Conservation (phyloP, 306 rosid species). For the Rosa multiflora region DNA sequence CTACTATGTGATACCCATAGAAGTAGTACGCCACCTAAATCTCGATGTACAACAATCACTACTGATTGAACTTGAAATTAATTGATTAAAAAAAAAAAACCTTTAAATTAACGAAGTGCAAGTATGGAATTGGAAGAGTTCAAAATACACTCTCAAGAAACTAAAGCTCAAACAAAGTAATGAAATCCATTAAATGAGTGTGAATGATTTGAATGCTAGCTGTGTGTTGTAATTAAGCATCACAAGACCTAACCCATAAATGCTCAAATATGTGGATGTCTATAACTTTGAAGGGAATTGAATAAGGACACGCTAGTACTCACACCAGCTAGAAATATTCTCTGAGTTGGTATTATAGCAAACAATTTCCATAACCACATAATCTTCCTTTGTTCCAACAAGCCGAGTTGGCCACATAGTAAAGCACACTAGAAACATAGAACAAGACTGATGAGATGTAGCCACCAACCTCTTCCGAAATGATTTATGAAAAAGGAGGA, state of each 20-base stretch:
- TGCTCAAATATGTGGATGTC: conserved; percentile 4
- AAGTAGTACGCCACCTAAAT: too few species aligned
- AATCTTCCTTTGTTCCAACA: neutral
- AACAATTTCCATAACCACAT: neutral
- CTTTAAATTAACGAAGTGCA: too few species aligned
- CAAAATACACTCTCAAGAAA: too few species aligned
- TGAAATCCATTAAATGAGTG: neutral
- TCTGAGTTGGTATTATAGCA: neutral
- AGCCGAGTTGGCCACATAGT: neutral
- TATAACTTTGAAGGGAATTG: neutral
- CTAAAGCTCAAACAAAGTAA: too few species aligned
- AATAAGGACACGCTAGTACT: neutral
- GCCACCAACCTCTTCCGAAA: neutral
- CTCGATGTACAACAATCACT: too few species aligned
- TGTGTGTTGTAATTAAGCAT: neutral
- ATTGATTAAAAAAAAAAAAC: too few species aligned
- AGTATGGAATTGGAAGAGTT: too few species aligned
- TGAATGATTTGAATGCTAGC: neutral
- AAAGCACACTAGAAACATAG: neutral
- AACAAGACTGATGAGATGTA: neutral
- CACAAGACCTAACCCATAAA: neutral
- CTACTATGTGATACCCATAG: too few species aligned
- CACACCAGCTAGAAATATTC: neutral
- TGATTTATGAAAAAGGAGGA: neutral
- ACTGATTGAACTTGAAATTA: too few species aligned